phyloP scores from a whole-genome alignment of 208 protist genomes.

The Leishmania aethiopica region DNA sequence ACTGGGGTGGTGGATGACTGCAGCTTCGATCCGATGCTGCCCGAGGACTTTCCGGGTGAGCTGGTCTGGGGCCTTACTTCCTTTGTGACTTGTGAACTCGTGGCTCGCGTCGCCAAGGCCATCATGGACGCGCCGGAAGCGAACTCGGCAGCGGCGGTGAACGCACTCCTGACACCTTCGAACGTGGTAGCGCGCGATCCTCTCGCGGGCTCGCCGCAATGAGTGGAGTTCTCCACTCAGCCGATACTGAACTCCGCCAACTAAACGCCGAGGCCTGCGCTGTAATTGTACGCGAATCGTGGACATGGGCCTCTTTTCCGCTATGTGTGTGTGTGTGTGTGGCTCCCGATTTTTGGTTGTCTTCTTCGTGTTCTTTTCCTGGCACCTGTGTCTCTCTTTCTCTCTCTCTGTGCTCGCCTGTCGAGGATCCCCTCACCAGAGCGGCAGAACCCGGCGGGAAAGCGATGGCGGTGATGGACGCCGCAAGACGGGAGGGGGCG shows the following conservation, averaged over 20 bases:
- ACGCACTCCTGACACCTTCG: slow-evolving; percentile 19
- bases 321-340: background rate
- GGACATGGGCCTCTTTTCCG: background rate
- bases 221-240: background rate
- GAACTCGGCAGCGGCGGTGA: background rate
- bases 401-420: background rate
- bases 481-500: background rate
- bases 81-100: slow-evolving; percentile 74
- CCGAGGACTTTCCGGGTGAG: slow-evolving; percentile 73
- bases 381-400: background rate
- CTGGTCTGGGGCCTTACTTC: slow-evolving; percentile 86
- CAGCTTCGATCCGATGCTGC: slow-evolving; percentile 54
- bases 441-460: background rate
- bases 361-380: background rate
- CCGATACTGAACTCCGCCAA: background rate
- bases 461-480: background rate
- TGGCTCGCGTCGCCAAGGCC: slow-evolving; percentile 50
- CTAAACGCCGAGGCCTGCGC: background rate
- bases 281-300: background rate
- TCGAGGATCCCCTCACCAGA: background rate
- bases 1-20: slow-evolving; percentile 41
- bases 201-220: background rate
- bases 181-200: slow-evolving; percentile 32
- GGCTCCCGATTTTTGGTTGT: background rate
- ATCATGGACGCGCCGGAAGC: background rate